These are phyloP conservation scores for Avena atlantica DNA, from an alignment of 176 grass and related monocot species.

Conservation along the genomic window DNA sequence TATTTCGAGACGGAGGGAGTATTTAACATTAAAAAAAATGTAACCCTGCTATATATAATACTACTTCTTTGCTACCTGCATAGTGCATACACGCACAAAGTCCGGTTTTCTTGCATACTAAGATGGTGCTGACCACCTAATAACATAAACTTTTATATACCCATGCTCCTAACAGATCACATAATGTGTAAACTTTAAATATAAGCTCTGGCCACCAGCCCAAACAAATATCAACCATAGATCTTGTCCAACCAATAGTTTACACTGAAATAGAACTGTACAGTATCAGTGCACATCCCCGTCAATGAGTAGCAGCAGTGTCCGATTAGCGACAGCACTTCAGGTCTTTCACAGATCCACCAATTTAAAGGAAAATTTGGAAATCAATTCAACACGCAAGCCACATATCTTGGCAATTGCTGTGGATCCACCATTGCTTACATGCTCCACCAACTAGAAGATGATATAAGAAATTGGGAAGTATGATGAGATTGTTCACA, in stretches of 20 bases:
- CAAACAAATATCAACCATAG: background rate
- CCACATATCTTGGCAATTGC: background rate
- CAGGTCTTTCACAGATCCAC: background rate
- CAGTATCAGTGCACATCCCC: background rate
- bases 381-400: background rate
- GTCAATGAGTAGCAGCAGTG: background rate
- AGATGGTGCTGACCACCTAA: background rate
- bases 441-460: background rate
- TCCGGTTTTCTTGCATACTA: background rate
- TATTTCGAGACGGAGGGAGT: no score
- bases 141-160: conserved; percentile 7
- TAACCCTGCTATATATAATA: background rate
- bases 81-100: background rate
- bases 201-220: background rate
- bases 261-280: conserved; percentile 2
- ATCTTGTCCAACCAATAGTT: background rate
- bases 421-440: background rate
- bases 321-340: conserved; percentile 1
- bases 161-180: background rate
- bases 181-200: conserved; percentile 7
- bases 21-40: background rate
- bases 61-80: conserved; percentile 5
- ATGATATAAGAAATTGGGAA: background rate
- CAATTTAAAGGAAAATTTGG: conserved; percentile 2
- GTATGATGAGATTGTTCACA: background rate